Evolutionary conservation across 108 stramenopile species (phyloP).

Genomic region (Fragilaria crotonensis): DNA sequence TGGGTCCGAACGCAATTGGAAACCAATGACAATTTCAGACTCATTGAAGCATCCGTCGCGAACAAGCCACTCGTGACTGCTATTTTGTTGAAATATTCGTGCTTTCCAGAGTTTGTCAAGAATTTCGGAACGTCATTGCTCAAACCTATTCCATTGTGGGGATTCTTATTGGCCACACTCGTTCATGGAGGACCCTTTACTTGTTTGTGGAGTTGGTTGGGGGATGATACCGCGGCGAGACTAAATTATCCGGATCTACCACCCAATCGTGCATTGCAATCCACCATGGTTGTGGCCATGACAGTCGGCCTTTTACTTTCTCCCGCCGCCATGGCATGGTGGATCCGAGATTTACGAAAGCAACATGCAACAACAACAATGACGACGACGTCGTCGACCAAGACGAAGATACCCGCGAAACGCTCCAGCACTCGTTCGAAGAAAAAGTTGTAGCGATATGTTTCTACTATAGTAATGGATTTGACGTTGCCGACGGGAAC

Average conservation of each 20-base stretch:
- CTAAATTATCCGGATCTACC: constrained; percentile 1
- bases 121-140: constrained; percentile 47
- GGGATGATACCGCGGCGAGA: constrained; percentile 48
- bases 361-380: neutral
- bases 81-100: constrained; percentile 52
- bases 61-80: constrained; percentile 37
- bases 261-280: constrained; percentile 15
- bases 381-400: neutral
- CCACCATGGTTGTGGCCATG: constrained; percentile 13
- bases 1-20: constrained; percentile 31
- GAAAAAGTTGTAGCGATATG: too few relatives aligned
- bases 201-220: constrained; percentile 62
- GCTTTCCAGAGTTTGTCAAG: constrained; percentile 78
- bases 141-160: neutral
- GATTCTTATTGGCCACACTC: constrained; percentile 16
- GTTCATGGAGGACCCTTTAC: constrained; percentile 69
- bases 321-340: constrained; percentile 36
- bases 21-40: constrained; percentile 42
- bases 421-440: too few relatives aligned
- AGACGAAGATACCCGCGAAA: too few relatives aligned
- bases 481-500: too few relatives aligned
- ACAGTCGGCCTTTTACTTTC: constrained; percentile 31
- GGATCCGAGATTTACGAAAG: constrained; percentile 17
- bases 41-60: constrained; percentile 30
- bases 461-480: too few relatives aligned